Evolutionary conservation across 2,329 filamentous ascomycete species (phyloP).

Genomic region (Pestalotiopsis sp.): DNA sequence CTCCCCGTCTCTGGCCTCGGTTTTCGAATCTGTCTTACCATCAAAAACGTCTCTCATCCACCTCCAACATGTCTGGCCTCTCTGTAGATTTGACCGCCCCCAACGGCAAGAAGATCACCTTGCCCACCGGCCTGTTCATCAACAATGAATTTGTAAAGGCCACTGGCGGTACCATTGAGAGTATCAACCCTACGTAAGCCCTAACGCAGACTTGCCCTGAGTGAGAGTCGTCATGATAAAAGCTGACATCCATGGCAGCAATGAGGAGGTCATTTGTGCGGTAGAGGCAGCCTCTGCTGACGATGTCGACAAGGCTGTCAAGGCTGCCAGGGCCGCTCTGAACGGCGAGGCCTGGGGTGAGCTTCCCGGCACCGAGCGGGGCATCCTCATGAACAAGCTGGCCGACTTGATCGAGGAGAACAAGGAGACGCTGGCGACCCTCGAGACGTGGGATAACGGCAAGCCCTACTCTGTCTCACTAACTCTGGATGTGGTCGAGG

Average conservation of each 20-base stretch:
- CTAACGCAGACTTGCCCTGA: neutral
- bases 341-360: slow-evolving; percentile 70
- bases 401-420: slow-evolving; percentile 71
- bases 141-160: slow-evolving; percentile 73
- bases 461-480: slow-evolving; percentile 70
- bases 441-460: slow-evolving; percentile 85
- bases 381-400: slow-evolving; percentile 70
- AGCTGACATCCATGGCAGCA: slow-evolving; percentile 22
- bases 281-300: slow-evolving; percentile 67
- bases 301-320: slow-evolving; percentile 69
- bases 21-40: neutral
- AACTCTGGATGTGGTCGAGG: slow-evolving; percentile 59
- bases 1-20: neutral
- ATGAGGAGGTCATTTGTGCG: slow-evolving; percentile 63
- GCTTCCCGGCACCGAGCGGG: slow-evolving; percentile 66
- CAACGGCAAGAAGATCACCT: slow-evolving; percentile 68
- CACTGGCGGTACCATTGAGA: slow-evolving; percentile 60
- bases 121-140: slow-evolving; percentile 73
- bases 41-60: neutral
- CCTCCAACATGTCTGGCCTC: slow-evolving; percentile 30
- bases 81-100: slow-evolving; percentile 66
- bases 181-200: slow-evolving; percentile 66
- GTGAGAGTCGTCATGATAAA: neutral
- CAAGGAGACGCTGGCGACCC: slow-evolving; percentile 46
- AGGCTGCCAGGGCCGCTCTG: slow-evolving; percentile 70